Evolutionary conservation across 768 basidiomycete species (phyloP).

Genomic region (Pulveroboletus sp.): DNA sequence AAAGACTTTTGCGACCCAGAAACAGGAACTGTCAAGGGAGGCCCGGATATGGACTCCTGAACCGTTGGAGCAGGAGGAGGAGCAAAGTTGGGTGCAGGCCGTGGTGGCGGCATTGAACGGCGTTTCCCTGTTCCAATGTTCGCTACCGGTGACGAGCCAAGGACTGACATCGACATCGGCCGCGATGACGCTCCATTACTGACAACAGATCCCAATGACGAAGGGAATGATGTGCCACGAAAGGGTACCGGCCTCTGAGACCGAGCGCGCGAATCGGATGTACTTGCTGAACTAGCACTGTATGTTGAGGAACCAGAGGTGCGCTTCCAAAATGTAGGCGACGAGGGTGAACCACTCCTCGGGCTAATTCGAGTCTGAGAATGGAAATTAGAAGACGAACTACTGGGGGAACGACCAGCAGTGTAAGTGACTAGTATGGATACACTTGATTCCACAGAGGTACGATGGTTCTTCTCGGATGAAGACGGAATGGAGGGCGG

Average conservation of each 20-base stretch:
- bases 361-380: constrained; percentile 29
- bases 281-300: constrained; percentile 41
- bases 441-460: constrained; percentile 21
- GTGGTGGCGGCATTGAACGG: constrained; percentile 65
- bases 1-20: constrained; percentile 33
- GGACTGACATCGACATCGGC: constrained; percentile 21
- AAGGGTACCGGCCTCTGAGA: constrained; percentile 9
- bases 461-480: constrained; percentile 19
- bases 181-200: constrained; percentile 6
- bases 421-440: constrained; percentile 31
- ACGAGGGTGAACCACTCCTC: constrained; percentile 40
- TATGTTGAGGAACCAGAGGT: constrained; percentile 46
- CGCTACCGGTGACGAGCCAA: constrained; percentile 10
- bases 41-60: constrained; percentile 10
- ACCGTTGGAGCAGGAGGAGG: constrained; percentile 60
- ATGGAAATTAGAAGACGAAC: constrained; percentile 35
- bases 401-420: constrained; percentile 33
- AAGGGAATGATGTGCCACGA: constrained; percentile 3
- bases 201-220: constrained; percentile 10
- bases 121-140: constrained; percentile 39
- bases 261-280: constrained; percentile 35
- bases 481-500: constrained; percentile 43
- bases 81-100: constrained; percentile 66
- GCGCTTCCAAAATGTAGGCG: constrained; percentile 53
- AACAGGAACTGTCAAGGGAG: constrained; percentile 1